Evolutionary conservation across 2,329 filamentous ascomycete species (phyloP).

Genomic region (Diplodia mutila): DNA sequence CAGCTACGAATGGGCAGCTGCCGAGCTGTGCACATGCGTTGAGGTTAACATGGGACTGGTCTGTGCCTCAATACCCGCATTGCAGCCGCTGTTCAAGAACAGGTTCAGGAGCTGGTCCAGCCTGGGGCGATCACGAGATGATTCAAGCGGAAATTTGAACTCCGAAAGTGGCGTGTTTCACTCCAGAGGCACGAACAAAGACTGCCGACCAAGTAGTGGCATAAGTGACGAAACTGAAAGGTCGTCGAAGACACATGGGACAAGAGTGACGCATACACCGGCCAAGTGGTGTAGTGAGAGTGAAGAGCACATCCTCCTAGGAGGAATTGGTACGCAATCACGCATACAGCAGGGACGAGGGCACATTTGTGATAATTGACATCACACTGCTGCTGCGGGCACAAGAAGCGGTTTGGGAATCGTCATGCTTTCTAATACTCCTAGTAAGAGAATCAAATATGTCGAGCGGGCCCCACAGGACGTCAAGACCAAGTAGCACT

Average conservation of each 20-base stretch:
- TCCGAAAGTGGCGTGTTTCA: neutral
- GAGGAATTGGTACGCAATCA: slow-evolving; percentile 1
- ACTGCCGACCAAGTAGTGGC: neutral
- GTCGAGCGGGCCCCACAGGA: too few relatives aligned
- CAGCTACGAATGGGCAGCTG: neutral
- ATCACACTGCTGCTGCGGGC: neutral
- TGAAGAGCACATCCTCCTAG: neutral
- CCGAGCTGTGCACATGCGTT: neutral
- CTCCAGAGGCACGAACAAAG: neutral
- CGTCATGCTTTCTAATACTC: too few relatives aligned
- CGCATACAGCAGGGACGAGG: neutral
- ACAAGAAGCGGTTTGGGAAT: too few relatives aligned
- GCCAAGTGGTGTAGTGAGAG: neutral
- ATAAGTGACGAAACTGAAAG: neutral
- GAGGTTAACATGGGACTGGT: neutral
- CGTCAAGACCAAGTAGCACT: too few relatives aligned
- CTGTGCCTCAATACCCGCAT: neutral
- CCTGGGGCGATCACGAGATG: neutral
- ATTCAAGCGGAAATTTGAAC: neutral
- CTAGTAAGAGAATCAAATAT: too few relatives aligned
- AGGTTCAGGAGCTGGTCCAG: neutral
- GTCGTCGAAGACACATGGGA: neutral
- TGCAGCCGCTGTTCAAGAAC: neutral
- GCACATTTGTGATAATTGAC: neutral
- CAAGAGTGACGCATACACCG: neutral